These are phyloP conservation scores for Vitellaria paradoxa DNA, from an alignment of 179 eudicot species.

Conservation along the genomic window DNA sequence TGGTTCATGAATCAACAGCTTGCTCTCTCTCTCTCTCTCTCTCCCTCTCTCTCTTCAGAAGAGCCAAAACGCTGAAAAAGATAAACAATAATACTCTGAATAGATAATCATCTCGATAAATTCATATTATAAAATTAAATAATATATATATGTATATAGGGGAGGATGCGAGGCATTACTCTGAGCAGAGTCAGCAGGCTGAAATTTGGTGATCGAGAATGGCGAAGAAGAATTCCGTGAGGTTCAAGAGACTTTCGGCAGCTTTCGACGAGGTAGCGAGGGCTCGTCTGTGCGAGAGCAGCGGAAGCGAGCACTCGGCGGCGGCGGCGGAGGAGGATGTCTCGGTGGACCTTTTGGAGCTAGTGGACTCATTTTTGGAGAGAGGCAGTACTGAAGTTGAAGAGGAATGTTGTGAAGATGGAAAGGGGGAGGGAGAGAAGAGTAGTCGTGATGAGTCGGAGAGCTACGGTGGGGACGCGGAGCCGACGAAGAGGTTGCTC, in stretches of 20 bases:
- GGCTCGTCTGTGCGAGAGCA: conserved; percentile 39
- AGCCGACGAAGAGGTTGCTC: conserved; percentile 29
- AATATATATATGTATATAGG: background rate
- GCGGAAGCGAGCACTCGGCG: conserved; percentile 67
- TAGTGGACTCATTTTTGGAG: conserved; percentile 55
- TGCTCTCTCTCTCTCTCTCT: no score
- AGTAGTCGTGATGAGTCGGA: background rate
- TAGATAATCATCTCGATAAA: background rate
- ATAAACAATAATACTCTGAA: background rate
- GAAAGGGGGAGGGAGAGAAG: conserved; percentile 12
- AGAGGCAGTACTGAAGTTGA: conserved; percentile 22
- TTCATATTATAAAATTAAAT: background rate
- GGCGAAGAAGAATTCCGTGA: conserved; percentile 37
- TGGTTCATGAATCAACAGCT: no score
- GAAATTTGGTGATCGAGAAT: conserved; percentile 13
- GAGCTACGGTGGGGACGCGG: conserved; percentile 4
- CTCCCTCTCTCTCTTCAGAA: background rate
- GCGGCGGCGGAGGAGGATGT: conserved; percentile 27
- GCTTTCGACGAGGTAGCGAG: conserved; percentile 2
- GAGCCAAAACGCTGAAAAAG: background rate
- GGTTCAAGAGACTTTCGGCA: conserved; percentile 37
- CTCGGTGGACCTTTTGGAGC: conserved; percentile 37
- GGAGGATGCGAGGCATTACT: background rate
- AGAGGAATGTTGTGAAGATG: conserved; percentile 14
- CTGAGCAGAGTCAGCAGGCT: no score